Percentiles rank a stretch among this genome's conserved stretches.
These are phyloP conservation scores for Arachnomyces sp. DNA, from an alignment of 2,329 filamentous ascomycete species.

Conservation along the genomic window DNA sequence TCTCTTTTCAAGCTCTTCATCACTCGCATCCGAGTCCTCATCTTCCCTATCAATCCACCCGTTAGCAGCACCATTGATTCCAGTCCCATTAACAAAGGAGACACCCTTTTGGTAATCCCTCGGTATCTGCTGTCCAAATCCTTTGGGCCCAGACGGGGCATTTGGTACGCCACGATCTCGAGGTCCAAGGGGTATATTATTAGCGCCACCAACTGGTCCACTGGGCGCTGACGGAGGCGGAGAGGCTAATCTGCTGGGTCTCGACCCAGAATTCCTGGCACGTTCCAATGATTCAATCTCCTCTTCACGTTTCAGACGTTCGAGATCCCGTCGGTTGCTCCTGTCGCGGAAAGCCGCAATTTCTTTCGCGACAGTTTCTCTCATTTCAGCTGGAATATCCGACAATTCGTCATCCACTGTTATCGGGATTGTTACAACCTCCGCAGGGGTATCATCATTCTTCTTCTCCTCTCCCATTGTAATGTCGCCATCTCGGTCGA, in stretches of 20 bases:
- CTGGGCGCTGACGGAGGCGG: constrained; percentile 56
- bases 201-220: constrained; percentile 55
- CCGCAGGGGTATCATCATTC: constrained; percentile 56
- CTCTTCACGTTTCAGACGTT: constrained; percentile 79
- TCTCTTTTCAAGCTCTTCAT: constrained; percentile 72
- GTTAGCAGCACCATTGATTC: constrained; percentile 49
- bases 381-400: constrained; percentile 93
- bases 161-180: constrained; percentile 59
- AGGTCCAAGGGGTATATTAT: constrained; percentile 69
- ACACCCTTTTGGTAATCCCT: constrained; percentile 69
- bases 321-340: constrained; percentile 78
- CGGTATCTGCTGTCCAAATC: constrained; percentile 54
- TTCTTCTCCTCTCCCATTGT: constrained; percentile 57
- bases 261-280: constrained; percentile 55
- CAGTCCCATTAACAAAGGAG: constrained; percentile 71
- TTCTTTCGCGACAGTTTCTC: constrained; percentile 86
- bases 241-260: constrained; percentile 61
- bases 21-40: constrained; percentile 78
- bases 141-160: constrained; percentile 65
- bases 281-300: constrained; percentile 84
- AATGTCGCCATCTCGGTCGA: constrained; percentile 59
- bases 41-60: constrained; percentile 59
- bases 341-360: constrained; percentile 91
- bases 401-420: constrained; percentile 85
- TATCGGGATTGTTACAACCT: constrained; percentile 83